Evolutionary conservation across 208 protist species (phyloP).

Genomic region (Leishmania braziliensis): DNA sequence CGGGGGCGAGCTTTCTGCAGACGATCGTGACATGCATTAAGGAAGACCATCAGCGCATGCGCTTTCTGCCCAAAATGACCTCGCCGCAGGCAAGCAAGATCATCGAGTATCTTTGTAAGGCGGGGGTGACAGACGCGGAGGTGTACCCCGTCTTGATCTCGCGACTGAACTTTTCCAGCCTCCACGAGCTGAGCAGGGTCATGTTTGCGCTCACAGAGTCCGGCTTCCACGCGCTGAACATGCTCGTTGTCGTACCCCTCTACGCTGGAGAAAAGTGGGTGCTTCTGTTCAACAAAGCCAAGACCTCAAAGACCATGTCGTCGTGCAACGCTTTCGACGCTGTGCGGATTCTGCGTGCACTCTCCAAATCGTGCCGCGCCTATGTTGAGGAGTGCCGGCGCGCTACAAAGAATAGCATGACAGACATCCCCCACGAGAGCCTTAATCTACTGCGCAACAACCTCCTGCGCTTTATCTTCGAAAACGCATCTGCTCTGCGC

Average conservation of each 20-base stretch:
- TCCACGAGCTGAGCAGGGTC: conserved; percentile 68
- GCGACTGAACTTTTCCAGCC: conserved; percentile 56
- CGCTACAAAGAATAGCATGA: conserved; percentile 1
- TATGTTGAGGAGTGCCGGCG: conserved; percentile 48
- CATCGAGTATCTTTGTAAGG: conserved; percentile 62
- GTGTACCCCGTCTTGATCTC: conserved; percentile 62
- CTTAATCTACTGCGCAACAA: conserved; percentile 66
- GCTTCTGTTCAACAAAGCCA: conserved; percentile 1
- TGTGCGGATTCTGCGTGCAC: conserved; percentile 71
- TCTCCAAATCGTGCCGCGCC: conserved; percentile 71
- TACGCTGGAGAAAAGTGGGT: conserved; percentile 79
- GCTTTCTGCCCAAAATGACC: conserved; percentile 75
- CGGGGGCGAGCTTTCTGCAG: conserved; percentile 54
- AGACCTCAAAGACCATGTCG: background rate
- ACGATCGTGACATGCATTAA: conserved; percentile 62
- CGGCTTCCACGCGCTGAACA: conserved; percentile 51
- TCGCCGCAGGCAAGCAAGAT: conserved; percentile 79
- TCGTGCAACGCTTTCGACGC: conserved; percentile 78
- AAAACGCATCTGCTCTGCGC: conserved; percentile 64
- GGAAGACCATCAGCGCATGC: conserved; percentile 71
- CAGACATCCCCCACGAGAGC: conserved; percentile 47
- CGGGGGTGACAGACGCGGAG: conserved; percentile 56
- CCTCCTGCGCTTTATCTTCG: conserved; percentile 67
- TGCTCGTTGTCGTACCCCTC: conserved; percentile 67
- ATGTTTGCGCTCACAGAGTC: conserved; percentile 74